These are phyloP conservation scores for Pestalotiopsis sp. DNA, from an alignment of 2,329 filamentous ascomycete genomes.

Conservation along the genomic window DNA sequence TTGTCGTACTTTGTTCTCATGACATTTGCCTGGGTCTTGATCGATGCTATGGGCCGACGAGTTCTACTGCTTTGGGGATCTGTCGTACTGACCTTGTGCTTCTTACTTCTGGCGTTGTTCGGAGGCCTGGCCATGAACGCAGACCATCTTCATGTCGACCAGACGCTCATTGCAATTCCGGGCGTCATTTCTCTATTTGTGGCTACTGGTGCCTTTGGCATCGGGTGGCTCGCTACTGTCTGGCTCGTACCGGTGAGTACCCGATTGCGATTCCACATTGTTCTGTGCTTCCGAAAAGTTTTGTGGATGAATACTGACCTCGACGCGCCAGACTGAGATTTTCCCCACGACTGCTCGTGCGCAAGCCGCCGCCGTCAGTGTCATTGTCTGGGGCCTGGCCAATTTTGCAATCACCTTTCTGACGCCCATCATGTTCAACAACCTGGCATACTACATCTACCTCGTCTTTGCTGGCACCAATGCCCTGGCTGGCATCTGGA, in stretches of 20 bases:
- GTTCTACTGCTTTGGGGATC: constrained; percentile 57
- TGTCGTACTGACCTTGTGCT: constrained; percentile 47
- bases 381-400: constrained; percentile 58
- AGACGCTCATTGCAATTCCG: constrained; percentile 46
- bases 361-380: constrained; percentile 55
- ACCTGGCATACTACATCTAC: constrained; percentile 60
- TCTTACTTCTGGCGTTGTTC: constrained; percentile 53
- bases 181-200: constrained; percentile 56
- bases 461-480: constrained; percentile 59
- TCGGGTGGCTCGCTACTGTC: constrained; percentile 61
- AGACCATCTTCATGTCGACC: constrained; percentile 29
- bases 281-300: background rate
- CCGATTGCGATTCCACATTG: background rate
- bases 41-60: constrained; percentile 57
- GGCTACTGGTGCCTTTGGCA: constrained; percentile 62
- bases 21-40: constrained; percentile 62
- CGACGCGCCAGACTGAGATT: constrained; percentile 48
- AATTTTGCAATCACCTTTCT: constrained; percentile 61
- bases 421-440: constrained; percentile 62
- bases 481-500: constrained; percentile 55
- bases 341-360: constrained; percentile 57
- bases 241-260: constrained; percentile 53
- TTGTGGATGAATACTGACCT: background rate
- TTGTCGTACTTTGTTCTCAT: constrained; percentile 63
- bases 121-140: constrained; percentile 42